A percentile compares a stretch with the other conserved stretches of the same genome.
Conservation (phyloP, 2,329 filamentous ascomycete genomes). For the Fusarium drepaniforme region DNA sequence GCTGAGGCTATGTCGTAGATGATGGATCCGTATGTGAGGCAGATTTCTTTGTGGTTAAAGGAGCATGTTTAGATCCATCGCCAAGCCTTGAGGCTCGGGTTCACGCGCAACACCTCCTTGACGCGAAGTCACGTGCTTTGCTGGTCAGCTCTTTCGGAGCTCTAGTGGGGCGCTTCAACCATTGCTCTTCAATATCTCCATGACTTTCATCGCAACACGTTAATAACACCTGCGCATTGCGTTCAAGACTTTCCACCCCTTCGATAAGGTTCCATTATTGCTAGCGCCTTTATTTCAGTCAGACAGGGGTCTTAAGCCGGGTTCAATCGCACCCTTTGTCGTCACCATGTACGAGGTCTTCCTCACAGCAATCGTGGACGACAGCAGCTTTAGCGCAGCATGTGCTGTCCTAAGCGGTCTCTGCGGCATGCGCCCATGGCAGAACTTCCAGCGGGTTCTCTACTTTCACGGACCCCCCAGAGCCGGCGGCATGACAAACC, state of each 20-base stretch:
- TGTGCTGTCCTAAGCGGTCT: conserved; percentile 68
- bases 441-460: conserved; percentile 63
- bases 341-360: conserved; percentile 66
- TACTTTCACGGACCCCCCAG: conserved; percentile 64
- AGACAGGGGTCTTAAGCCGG: neutral
- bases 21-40: neutral
- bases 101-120: conserved; percentile 21
- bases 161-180: conserved; percentile 18
- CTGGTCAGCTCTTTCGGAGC: conserved; percentile 2
- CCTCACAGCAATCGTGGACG: conserved; percentile 65
- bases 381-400: conserved; percentile 61
- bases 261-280: neutral
- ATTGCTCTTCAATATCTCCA: neutral
- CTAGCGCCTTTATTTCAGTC: neutral
- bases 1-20: neutral
- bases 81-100: conserved; percentile 16
- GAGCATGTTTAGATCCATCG: conserved; percentile 18
- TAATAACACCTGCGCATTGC: neutral
- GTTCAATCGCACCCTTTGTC: neutral
- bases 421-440: conserved; percentile 67
- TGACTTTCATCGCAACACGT: neutral
- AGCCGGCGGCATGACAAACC: conserved; percentile 60
- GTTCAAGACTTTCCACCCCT: neutral
- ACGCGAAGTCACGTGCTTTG: conserved; percentile 50
- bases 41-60: conserved; percentile 10